Evolutionary conservation across 129 eudicot species (phyloP).

Genomic region (Lactuca saligna): DNA sequence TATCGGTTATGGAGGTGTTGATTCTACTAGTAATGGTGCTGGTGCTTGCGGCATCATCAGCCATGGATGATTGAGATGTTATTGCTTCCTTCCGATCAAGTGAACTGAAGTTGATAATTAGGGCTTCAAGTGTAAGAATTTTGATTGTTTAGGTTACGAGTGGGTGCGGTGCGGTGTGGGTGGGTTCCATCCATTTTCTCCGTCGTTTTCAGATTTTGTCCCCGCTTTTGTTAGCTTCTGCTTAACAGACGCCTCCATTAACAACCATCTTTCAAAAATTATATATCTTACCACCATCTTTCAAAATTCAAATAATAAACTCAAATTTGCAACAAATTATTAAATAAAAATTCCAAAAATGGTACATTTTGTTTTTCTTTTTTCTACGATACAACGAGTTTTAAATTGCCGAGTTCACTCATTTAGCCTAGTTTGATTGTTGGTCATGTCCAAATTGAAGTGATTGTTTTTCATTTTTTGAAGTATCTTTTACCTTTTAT

Average conservation of each 20-base stretch:
- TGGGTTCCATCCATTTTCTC: slow-evolving; percentile 13
- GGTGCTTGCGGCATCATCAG: slow-evolving; percentile 16
- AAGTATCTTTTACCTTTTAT: too few relatives aligned
- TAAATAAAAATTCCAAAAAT: too few relatives aligned
- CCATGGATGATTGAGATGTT: slow-evolving; percentile 34
- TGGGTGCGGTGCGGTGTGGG: slow-evolving; percentile 2
- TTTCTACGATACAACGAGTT: too few relatives aligned
- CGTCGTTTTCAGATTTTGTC: slow-evolving; percentile 19
- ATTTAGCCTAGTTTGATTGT: too few relatives aligned
- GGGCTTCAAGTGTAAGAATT: slow-evolving; percentile 13
- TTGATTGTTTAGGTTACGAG: not conserved
- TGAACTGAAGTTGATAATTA: slow-evolving; percentile 1
- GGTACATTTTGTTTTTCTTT: too few relatives aligned
- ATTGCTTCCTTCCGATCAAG: not conserved
- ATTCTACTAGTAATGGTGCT: slow-evolving; percentile 21
- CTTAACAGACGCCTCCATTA: not conserved
- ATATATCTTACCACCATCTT: not conserved
- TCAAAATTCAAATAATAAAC: not conserved
- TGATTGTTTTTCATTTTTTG: too few relatives aligned
- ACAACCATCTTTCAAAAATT: not conserved
- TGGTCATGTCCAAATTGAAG: too few relatives aligned
- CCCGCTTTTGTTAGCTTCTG: slow-evolving; percentile 15
- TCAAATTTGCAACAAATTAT: not conserved
- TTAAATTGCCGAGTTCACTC: too few relatives aligned
- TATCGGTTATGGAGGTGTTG: slow-evolving; percentile 31